Base-by-base conservation (phyloP, 2,329 filamentous ascomycete species). In the Aspergillus puulaauensis region DNA sequence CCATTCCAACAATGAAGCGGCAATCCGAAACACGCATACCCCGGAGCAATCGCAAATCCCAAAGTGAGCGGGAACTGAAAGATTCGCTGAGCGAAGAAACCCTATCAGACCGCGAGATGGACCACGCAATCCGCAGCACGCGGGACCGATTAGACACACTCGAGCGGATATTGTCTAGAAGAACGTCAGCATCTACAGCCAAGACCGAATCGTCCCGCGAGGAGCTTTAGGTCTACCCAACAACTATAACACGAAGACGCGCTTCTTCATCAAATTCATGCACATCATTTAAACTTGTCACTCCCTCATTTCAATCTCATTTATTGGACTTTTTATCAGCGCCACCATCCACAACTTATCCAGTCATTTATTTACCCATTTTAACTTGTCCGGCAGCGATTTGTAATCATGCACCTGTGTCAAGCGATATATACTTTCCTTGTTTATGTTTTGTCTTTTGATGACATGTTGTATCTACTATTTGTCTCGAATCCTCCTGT, bases 121-220 rank as follows among this genome's bases (percentile, higher is more conserved):
- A 87, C 62, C 86, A 96, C 77, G 90, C 91, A 19, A 93, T 97
- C 59, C 80, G 84, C 54, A 85, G 96, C 31, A 97, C 93, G 3
- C 91, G 97, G 71, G 89, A 96, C 78, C 89, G 90, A 68, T 77
- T 99, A 33, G 82, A 84, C 55, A 84, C 89, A 43, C 76, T 99
- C 61, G 93, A 93, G 74, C 82, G 84, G 43, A 89, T 91, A 31
- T 82, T 93, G 52, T 83, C 84, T 61, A 82, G 81, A 69, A 86
- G 82, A 70, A 83, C 79, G 66, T 61, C 57, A 2, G 61, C 70
- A 23, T 52, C 58, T 11, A 40, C 61, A n/a, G 47, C 62, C 11
- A 56, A 58, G 5, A 53, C 65, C 3, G 62, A 66, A n/a, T 48
- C 61, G 6, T 41, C 62, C 35, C 66, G 60, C 35, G 60, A 63